Conservation (phyloP, 345 rosid species). For the Orychophragmus violaceus region DNA sequence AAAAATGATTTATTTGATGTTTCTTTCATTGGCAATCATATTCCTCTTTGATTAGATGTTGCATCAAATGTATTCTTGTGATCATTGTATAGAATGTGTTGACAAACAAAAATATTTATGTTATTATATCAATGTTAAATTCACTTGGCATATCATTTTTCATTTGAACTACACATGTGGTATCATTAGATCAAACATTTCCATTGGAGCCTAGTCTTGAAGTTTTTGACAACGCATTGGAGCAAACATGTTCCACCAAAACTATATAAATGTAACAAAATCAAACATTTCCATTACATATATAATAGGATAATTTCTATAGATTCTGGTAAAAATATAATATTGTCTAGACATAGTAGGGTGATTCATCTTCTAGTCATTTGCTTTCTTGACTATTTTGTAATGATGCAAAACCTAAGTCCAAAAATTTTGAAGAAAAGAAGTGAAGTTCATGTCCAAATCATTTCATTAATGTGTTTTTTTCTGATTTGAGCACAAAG, state of each 20-base stretch:
- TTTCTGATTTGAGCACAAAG: too few species aligned
- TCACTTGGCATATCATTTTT: too few species aligned
- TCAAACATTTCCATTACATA: neutral
- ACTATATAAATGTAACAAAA: neutral
- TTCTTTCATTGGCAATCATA: neutral
- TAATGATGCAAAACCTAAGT: too few species aligned
- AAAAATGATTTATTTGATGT: neutral
- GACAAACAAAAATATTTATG: neutral
- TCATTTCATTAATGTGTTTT: too few species aligned
- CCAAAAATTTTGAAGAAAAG: too few species aligned
- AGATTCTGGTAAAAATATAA: neutral
- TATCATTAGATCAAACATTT: neutral
- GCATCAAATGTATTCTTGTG: neutral
- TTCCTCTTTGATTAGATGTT: neutral
- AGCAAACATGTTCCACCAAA: neutral
- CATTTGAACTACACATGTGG: neutral
- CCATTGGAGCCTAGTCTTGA: neutral
- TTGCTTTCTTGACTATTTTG: neutral
- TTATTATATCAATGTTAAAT: too few species aligned
- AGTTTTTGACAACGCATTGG: neutral
- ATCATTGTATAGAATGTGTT: too few species aligned
- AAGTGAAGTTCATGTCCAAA: too few species aligned
- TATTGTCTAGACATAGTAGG: neutral
- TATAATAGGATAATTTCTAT: neutral
- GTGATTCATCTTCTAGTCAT: neutral